phyloP scores from a whole-genome alignment of 768 basidiomycete species.

The Russula lepida region DNA sequence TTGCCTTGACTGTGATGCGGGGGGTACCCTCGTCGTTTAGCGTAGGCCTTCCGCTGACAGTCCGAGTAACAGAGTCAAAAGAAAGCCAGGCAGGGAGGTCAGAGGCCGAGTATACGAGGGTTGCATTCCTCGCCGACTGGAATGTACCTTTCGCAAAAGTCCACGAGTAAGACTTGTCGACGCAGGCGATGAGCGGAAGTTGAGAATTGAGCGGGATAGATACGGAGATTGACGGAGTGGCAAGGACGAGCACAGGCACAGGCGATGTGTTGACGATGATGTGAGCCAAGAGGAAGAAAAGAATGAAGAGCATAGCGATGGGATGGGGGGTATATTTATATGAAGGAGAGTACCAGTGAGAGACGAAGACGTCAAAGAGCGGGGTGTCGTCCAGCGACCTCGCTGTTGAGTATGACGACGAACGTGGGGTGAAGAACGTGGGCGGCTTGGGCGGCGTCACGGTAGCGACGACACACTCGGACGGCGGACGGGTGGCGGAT shows the following conservation, averaged over 20 bases:
- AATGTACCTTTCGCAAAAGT: conserved; percentile 62
- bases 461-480: neutral
- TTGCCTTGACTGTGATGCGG: conserved; percentile 55
- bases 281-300: conserved; percentile 48
- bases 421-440: conserved; percentile 6
- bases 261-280: conserved; percentile 27
- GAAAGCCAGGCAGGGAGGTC: conserved; percentile 67
- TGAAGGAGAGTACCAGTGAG: conserved; percentile 2
- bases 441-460: neutral
- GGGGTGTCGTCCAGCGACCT: conserved; percentile 26
- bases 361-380: conserved; percentile 17
- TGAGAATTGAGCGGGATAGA: conserved; percentile 59
- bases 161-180: conserved; percentile 59
- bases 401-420: conserved; percentile 18
- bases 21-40: conserved; percentile 53
- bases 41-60: conserved; percentile 64
- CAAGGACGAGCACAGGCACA: conserved; percentile 23
- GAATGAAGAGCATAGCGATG: conserved; percentile 57
- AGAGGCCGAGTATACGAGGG: conserved; percentile 45
- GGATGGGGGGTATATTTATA: conserved; percentile 15
- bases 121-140: conserved; percentile 34
- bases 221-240: conserved; percentile 35
- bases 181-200: conserved; percentile 69
- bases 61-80: conserved; percentile 52
- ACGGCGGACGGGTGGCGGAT: neutral